Evolutionary conservation across 768 basidiomycete genomes (phyloP).

Genomic region (Amanita rimosa): DNA sequence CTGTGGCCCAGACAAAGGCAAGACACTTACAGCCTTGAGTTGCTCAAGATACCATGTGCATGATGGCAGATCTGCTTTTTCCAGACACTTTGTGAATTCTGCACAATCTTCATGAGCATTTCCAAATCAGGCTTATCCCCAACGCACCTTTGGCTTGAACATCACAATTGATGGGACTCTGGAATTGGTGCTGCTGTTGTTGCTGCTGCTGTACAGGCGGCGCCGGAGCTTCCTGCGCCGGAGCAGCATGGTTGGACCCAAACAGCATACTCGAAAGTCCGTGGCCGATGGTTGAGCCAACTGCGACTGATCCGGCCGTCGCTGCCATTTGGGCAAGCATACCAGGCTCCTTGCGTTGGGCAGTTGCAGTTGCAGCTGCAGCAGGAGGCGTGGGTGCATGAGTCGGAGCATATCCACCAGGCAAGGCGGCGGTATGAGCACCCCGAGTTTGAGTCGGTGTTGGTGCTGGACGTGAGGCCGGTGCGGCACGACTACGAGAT

Average conservation of each 20-base stretch:
- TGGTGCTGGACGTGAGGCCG: slow-evolving; percentile 31
- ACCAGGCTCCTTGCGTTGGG: slow-evolving; percentile 42
- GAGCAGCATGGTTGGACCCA: slow-evolving; percentile 38
- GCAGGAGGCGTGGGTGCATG: slow-evolving; percentile 32
- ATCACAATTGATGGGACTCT: slow-evolving; percentile 47
- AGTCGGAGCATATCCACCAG: slow-evolving; percentile 32
- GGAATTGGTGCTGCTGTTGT: slow-evolving; percentile 24
- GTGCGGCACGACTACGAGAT: slow-evolving; percentile 65
- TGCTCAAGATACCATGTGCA: slow-evolving; percentile 86
- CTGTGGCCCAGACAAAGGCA: not conserved
- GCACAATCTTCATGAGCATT: slow-evolving; percentile 2
- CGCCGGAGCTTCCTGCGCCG: slow-evolving; percentile 29
- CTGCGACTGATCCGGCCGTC: slow-evolving; percentile 82
- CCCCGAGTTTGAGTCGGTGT: slow-evolving; percentile 32
- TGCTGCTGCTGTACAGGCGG: slow-evolving; percentile 27
- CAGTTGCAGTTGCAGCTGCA: slow-evolving; percentile 25
- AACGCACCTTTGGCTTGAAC: slow-evolving; percentile 67
- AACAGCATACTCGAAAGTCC: slow-evolving; percentile 88
- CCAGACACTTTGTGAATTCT: slow-evolving; percentile 83
- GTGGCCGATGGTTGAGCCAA: slow-evolving; percentile 83
- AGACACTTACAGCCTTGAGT: slow-evolving; percentile 64
- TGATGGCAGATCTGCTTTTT: slow-evolving; percentile 66
- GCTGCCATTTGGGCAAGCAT: slow-evolving; percentile 81
- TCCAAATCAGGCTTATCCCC: not conserved
- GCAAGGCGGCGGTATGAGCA: slow-evolving; percentile 41